Evolutionary conservation across 805 yeast genomes (phyloP), one percentile per base, ranked within the genome.

Genomic region (Komagataella populi): DNA sequence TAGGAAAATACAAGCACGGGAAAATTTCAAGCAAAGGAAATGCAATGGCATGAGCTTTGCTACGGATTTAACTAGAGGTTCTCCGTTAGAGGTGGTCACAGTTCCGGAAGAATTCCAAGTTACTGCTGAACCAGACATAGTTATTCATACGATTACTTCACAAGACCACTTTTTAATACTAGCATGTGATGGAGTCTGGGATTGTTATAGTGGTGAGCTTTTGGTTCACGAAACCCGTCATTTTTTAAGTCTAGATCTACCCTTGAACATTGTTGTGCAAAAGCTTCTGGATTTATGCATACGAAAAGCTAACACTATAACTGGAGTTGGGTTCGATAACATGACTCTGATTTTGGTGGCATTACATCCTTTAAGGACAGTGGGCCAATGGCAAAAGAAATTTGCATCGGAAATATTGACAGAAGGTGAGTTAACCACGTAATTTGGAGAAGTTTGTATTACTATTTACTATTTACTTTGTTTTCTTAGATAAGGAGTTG

Each of bases 131-230:
- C 95, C 95, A 0, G 95, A 85, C 58, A 76, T 84, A 2, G 69
- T 84, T 44, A 69, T 73, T 54, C 88, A 83, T 60, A 68, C 71
- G 56, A 47, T 60, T 5, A 63, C 65, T 44, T 55, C 57, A 1
- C 61, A 64, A 17, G 88, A 84, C 59, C 91, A 85, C 62, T 85
- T 85, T 62, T 60, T 85, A 18, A 74, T 85, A 2, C 64, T 85
- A 51, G 91, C 88, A 1, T 85, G 95, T 66, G 95, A 85, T 65
- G 95, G 95, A 47, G 80, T 85, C 48, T 85, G 90, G 91, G 93
- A 85, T 63, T 74, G 80, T 44, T 77, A 75, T 59, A 78, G 77
- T 53, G 81, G 82, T 55, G 72, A 70, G 47, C 77, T 79, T 50
- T 60, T 85, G 50, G 67, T 81, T 1, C 63, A 69, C 20, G 63